Base-by-base conservation (phyloP, 2,329 filamentous ascomycete genomes). In the Ophiostoma tasmaniense region DNA sequence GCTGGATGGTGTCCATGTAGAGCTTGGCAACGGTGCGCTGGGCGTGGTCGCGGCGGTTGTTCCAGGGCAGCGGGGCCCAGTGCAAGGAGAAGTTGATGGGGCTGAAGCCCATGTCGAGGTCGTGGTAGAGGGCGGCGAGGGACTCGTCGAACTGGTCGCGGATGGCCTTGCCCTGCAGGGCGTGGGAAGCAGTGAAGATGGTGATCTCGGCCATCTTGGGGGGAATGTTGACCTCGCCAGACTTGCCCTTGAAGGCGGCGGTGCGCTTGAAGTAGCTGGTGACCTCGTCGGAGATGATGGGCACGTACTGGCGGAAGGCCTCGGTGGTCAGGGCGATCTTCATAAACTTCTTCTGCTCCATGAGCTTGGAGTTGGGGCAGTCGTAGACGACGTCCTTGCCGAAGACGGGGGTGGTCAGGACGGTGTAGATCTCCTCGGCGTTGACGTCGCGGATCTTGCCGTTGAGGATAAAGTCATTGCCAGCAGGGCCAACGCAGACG, bases 291-390 rank as follows among this genome's bases (percentile, higher is more conserved):
- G 87, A 85, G 77, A 94, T 93, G 75, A 93, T 80, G 59, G 82
- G 85, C 64, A 93, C 90, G 76, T 94, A 90, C 22, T 78, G 77
- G 70, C 80, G 83, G 73, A 91, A 84, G 1, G 88, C 86, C 30
- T 85, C 84, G 70, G 86, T 84, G 1, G 88, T 90, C 42, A 90
- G 83, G 61, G 88, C 88, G 73, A 88, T 87, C 77, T 91, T 90
- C 83, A 90, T 87, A 74, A 90, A 90, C 82, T 91, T 92, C 82
- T 94, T 94, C 80, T 95, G 91, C 80, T 95, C 91, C 90, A 94
- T 93, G 71, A 94, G 83, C 79, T 93, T 93, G 64, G 89, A 82
- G 78, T 93, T 93, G 59, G 91, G 90, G 77, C 90, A 93, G 78
- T 94, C 91, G 78, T 94, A 94, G 66, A 93, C 88, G 61, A 95